phyloP scores from a whole-genome alignment of 2,329 filamentous ascomycete genomes.

The Penicillium nordicum region DNA sequence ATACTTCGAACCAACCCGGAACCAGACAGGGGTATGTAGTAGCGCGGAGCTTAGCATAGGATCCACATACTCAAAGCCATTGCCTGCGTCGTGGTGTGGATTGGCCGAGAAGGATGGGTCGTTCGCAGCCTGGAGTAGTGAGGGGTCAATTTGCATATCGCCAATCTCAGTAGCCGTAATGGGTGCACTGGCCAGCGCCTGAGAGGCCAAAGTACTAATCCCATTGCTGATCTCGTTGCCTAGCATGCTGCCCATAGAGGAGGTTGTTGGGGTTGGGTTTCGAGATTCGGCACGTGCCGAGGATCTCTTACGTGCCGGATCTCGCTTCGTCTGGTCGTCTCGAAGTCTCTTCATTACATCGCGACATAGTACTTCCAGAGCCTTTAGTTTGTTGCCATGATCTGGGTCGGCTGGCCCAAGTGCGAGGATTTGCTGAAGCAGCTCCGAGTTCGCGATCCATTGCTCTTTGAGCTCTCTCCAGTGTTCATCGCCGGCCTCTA shows the following conservation, averaged over 20 bases:
- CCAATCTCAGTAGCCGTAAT: slow-evolving; percentile 40
- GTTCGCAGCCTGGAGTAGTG: slow-evolving; percentile 57
- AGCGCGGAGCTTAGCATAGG: slow-evolving; percentile 32
- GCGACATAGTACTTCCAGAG: slow-evolving; percentile 67
- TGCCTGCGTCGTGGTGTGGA: slow-evolving; percentile 32
- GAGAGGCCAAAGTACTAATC: slow-evolving; percentile 44
- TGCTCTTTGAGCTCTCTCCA: slow-evolving; percentile 67
- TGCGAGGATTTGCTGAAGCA: slow-evolving; percentile 55
- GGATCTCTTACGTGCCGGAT: slow-evolving; percentile 46
- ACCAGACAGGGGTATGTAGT: slow-evolving; percentile 58
- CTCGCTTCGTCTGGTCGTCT: slow-evolving; percentile 60
- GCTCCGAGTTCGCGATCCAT: slow-evolving; percentile 61
- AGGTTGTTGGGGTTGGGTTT: slow-evolving; percentile 21
- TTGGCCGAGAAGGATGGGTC: slow-evolving; percentile 43
- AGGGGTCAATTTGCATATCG: slow-evolving; percentile 62
- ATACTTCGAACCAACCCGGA: slow-evolving; percentile 66
- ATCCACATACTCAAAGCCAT: slow-evolving; percentile 37
- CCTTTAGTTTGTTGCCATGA: slow-evolving; percentile 57
- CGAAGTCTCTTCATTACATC: slow-evolving; percentile 75
- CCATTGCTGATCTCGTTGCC: slow-evolving; percentile 36
- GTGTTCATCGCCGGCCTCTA: slow-evolving; percentile 67
- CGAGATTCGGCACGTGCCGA: slow-evolving; percentile 21
- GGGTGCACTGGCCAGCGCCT: slow-evolving; percentile 43
- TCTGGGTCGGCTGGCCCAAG: slow-evolving; percentile 52
- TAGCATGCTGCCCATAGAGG: slow-evolving; percentile 22